These are phyloP conservation scores for Hibiscus syriacus DNA, from an alignment of 345 rosid species.

Conservation along the genomic window DNA sequence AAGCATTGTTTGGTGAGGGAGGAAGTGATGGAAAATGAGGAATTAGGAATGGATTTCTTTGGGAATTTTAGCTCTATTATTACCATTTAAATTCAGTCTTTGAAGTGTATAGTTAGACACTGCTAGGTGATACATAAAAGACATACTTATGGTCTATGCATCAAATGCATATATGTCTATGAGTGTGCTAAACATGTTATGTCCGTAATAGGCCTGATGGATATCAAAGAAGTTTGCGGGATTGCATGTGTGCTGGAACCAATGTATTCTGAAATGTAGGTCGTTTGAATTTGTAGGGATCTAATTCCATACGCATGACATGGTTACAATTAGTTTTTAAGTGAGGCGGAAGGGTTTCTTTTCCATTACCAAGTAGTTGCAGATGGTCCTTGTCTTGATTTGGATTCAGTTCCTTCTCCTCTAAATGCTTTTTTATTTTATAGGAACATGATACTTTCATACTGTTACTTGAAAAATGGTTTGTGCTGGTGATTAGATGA, in stretches of 20 bases:
- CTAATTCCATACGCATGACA: neutral
- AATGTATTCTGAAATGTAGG: neutral
- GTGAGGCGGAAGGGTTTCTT: neutral
- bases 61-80: neutral
- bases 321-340: neutral
- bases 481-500: neutral
- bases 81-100: neutral
- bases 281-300: neutral
- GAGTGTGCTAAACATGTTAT: neutral
- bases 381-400: neutral
- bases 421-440: neutral
- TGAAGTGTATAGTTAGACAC: neutral
- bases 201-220: neutral
- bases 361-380: neutral
- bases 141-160: no score
- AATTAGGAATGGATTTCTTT: neutral
- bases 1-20: neutral
- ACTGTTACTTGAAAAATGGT: neutral
- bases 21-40: neutral
- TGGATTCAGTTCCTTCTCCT: neutral
- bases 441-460: neutral
- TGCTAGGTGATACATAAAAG: no score
- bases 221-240: neutral
- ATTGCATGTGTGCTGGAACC: neutral
- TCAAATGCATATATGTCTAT: no score